These are phyloP conservation scores for Monilinia vaccinii-corymbosi DNA, from an alignment of 2,329 filamentous ascomycete genomes.

Conservation along the genomic window DNA sequence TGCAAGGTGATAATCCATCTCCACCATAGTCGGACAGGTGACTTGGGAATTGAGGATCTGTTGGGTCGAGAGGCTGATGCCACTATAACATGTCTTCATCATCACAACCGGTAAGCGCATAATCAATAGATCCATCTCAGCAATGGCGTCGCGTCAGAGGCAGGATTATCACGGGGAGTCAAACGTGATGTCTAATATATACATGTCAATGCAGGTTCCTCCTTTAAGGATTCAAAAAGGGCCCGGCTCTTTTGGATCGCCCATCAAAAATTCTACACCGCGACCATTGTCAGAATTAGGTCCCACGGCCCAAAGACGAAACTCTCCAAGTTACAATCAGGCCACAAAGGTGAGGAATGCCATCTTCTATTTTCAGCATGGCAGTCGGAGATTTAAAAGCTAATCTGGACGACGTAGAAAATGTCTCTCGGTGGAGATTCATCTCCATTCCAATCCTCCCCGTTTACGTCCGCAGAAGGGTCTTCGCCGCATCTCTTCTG, in stretches of 20 bases:
- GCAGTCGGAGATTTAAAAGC: constrained; percentile 22
- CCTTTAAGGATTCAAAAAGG: constrained; percentile 73
- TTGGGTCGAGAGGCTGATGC: constrained; percentile 1
- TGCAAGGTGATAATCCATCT: constrained; percentile 8
- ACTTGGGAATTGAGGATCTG: background rate
- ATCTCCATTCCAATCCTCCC: constrained; percentile 79
- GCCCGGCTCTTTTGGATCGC: constrained; percentile 44
- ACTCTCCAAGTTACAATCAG: constrained; percentile 87
- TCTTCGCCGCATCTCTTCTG: constrained; percentile 83
- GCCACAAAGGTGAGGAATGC: constrained; percentile 51
- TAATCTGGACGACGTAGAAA: constrained; percentile 42
- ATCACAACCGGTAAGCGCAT: constrained; percentile 22
- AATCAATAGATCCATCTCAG: background rate
- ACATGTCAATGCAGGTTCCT: constrained; percentile 46
- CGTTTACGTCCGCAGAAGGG: constrained; percentile 48
- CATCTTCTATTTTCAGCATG: constrained; percentile 13
- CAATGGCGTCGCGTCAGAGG: background rate
- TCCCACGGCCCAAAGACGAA: constrained; percentile 74
- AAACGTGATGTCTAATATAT: constrained; percentile 4
- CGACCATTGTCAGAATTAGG: constrained; percentile 84
- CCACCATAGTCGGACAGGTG: background rate
- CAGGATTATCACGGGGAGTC: background rate
- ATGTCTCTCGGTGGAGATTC: constrained; percentile 62
- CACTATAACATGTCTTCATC: constrained; percentile 20
- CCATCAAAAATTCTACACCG: constrained; percentile 54